Conservation (phyloP, 83 land plant species). For the Picea abies region DNA sequence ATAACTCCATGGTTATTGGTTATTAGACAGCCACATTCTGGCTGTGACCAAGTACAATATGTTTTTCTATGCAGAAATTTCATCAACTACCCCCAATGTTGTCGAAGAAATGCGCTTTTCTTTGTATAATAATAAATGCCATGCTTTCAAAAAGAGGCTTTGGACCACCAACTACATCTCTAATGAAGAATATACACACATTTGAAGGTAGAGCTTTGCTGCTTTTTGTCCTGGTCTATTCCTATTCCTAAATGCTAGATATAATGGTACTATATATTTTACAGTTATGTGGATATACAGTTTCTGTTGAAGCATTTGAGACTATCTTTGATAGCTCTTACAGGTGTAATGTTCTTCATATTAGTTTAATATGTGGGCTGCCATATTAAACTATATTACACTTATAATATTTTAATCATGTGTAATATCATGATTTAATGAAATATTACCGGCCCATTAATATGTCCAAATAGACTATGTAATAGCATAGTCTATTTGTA, state of each 20-base stretch:
- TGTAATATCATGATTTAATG: too few relatives aligned
- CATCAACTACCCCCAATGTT: background rate
- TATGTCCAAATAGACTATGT: too few relatives aligned
- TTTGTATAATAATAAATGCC: background rate
- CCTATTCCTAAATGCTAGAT: background rate
- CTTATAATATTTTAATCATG: too few relatives aligned
- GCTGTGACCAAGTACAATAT: background rate
- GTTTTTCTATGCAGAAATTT: conserved; percentile 10
- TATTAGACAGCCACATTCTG: too few relatives aligned
- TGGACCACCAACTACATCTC: background rate
- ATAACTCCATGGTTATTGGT: too few relatives aligned
- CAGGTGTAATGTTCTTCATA: too few relatives aligned
- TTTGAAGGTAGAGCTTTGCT: conserved; percentile 5
- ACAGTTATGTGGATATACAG: too few relatives aligned
- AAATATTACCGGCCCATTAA: too few relatives aligned
- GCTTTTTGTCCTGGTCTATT: background rate
- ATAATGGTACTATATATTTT: background rate
- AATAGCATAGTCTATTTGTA: too few relatives aligned
- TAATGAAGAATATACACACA: background rate
- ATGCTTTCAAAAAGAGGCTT: background rate
- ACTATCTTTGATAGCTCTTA: background rate
- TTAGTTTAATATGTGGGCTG: too few relatives aligned
- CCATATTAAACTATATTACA: too few relatives aligned
- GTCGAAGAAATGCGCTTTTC: background rate
- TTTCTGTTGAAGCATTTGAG: background rate